A percentile compares a stretch with the other conserved stretches of the same genome.
Conservation (phyloP, 306 rosid genomes). For the Pyrus pyrifolia region DNA sequence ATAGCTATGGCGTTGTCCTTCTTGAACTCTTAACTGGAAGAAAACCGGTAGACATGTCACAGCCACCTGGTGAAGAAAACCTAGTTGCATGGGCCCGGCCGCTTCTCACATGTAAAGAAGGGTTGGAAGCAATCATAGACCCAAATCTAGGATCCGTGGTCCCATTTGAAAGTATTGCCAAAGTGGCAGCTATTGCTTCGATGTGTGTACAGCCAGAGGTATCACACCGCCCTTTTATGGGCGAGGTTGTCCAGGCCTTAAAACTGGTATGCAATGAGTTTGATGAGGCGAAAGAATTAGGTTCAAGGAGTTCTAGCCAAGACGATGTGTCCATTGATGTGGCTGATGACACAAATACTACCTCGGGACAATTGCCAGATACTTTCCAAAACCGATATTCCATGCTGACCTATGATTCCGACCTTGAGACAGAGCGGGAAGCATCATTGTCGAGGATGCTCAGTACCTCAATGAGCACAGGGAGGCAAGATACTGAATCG, state of each 20-base stretch:
- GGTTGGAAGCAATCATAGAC: conserved; percentile 51
- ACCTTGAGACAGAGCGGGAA: conserved; percentile 44
- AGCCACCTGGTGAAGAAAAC: conserved; percentile 81
- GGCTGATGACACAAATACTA: conserved; percentile 21
- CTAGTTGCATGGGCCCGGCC: conserved; percentile 83
- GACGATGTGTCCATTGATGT: conserved; percentile 43
- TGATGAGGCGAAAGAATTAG: conserved; percentile 46
- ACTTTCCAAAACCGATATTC: conserved; percentile 46
- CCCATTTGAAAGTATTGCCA: conserved; percentile 57
- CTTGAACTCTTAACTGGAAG: conserved; percentile 80
- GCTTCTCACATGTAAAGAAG: conserved; percentile 59
- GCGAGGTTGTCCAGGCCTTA: conserved; percentile 91
- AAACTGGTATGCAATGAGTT: conserved; percentile 70
- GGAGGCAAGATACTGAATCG: conserved; percentile 36
- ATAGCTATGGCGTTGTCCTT: conserved; percentile 90
- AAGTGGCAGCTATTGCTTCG: conserved; percentile 91
- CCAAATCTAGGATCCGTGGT: conserved; percentile 41
- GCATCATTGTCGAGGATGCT: conserved; percentile 46
- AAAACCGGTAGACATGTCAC: conserved; percentile 89
- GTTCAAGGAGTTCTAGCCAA: conserved; percentile 41
- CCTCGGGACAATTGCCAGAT: conserved; percentile 42
- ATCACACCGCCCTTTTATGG: conserved; percentile 86
- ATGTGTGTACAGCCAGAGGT: conserved; percentile 90
- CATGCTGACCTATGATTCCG: conserved; percentile 31
- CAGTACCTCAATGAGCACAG: conserved; percentile 32